These are phyloP conservation scores for Calocybe gangraenosa DNA, from an alignment of 768 basidiomycete genomes.

Conservation along the genomic window DNA sequence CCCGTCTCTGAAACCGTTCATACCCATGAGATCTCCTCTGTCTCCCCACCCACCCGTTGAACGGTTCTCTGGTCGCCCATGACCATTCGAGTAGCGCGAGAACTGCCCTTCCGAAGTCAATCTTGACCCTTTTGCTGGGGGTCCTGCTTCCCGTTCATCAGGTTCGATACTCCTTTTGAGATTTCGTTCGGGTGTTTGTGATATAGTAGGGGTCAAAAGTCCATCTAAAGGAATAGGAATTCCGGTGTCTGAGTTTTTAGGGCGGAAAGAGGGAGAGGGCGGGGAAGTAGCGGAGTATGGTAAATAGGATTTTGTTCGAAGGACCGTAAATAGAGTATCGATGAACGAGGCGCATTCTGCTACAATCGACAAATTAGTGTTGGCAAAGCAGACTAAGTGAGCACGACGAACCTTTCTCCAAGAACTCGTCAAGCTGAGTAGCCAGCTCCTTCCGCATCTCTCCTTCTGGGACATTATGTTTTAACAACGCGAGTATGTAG, in stretches of 20 bases:
- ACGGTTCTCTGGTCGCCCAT: constrained; percentile 23
- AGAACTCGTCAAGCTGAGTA: constrained; percentile 83
- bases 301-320: constrained; percentile 82
- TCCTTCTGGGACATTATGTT: constrained; percentile 79
- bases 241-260: constrained; percentile 52
- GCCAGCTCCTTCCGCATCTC: constrained; percentile 80
- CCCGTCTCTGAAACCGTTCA: constrained; percentile 30
- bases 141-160: constrained; percentile 57
- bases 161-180: constrained; percentile 64
- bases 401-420: constrained; percentile 71
- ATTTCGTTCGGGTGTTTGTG: constrained; percentile 45
- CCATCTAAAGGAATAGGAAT: constrained; percentile 79
- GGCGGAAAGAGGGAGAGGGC: constrained; percentile 36
- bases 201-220: constrained; percentile 40
- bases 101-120: constrained; percentile 62
- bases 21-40: constrained; percentile 27
- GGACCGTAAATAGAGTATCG: constrained; percentile 78
- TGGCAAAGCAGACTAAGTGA: constrained; percentile 13
- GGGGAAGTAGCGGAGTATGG: constrained; percentile 52
- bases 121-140: constrained; percentile 69
- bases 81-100: constrained; percentile 52
- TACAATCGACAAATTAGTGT: constrained; percentile 10
- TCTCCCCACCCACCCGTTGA: constrained; percentile 41
- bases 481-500: constrained; percentile 90
- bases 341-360: constrained; percentile 74